phyloP scores from a whole-genome alignment of 495 filamentous ascomycete genomes.

The Penicillium coprophilum region DNA sequence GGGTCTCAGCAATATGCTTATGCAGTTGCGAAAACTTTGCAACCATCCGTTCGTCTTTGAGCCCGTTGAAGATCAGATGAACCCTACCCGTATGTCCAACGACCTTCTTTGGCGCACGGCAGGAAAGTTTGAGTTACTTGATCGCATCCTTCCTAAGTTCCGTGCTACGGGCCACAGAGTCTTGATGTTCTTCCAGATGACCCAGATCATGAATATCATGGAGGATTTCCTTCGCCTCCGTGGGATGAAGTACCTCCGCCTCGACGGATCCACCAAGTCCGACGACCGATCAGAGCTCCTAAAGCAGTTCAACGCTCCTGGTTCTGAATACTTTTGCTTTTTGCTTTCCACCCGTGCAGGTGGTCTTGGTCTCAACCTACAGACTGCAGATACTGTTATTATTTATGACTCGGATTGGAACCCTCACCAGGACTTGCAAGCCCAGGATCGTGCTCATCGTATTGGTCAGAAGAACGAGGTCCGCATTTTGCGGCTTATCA shows the following conservation, averaged over 20 bases:
- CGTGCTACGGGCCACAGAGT: slow-evolving; percentile 84
- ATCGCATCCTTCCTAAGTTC: slow-evolving; percentile 92
- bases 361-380: slow-evolving; percentile 93
- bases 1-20: slow-evolving; percentile 98
- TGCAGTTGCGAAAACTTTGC: slow-evolving; percentile 98
- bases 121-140: slow-evolving; percentile 95
- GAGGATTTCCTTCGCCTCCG: slow-evolving; percentile 91
- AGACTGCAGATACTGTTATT: slow-evolving; percentile 97
- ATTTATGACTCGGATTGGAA: slow-evolving; percentile 99
- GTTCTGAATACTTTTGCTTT: slow-evolving; percentile 95
- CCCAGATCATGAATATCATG: slow-evolving; percentile 99
- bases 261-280: slow-evolving; percentile 95
- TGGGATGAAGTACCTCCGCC: slow-evolving; percentile 78
- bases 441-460: slow-evolving; percentile 99
- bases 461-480: slow-evolving; percentile 99
- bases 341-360: slow-evolving; percentile 97
- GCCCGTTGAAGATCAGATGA: slow-evolving; percentile 97
- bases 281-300: slow-evolving; percentile 94
- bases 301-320: slow-evolving; percentile 81
- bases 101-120: slow-evolving; percentile 94
- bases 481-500: slow-evolving; percentile 91
- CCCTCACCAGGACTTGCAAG: slow-evolving; percentile 97
- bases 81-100: slow-evolving; percentile 80
- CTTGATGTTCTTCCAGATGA: slow-evolving; percentile 99
- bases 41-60: slow-evolving; percentile 99